Percentiles rank a stretch among this genome's conserved stretches.
Evolutionary conservation across 2,329 filamentous ascomycete genomes (phyloP).

Genomic region (Fusarium tuaranense): DNA sequence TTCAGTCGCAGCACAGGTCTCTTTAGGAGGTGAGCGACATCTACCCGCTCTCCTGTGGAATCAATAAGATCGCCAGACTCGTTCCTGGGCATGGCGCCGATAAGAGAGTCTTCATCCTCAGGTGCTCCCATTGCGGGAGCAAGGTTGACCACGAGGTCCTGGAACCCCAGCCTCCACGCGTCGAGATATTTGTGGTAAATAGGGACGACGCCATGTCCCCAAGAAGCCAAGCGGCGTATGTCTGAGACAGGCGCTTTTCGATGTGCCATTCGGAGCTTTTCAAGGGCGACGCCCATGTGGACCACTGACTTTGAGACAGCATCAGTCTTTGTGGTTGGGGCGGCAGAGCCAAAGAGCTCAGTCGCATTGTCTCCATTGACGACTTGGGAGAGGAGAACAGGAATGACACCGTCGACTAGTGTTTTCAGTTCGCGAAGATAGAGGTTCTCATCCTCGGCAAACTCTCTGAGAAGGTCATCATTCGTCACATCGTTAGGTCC

Average conservation of each 20-base stretch:
- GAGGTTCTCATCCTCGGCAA: conserved; percentile 84
- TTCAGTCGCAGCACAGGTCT: conserved; percentile 89
- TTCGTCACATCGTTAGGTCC: conserved; percentile 76
- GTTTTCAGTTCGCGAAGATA: conserved; percentile 94
- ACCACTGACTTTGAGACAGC: conserved; percentile 87
- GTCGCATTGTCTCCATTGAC: conserved; percentile 76
- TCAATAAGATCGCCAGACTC: conserved; percentile 76
- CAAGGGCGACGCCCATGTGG: conserved; percentile 91
- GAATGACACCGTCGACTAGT: conserved; percentile 93
- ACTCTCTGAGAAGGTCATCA: conserved; percentile 81
- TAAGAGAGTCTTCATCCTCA: conserved; percentile 71
- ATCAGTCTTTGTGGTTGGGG: conserved; percentile 64
- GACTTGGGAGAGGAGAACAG: conserved; percentile 88
- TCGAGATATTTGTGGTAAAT: conserved; percentile 88
- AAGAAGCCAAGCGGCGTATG: conserved; percentile 77
- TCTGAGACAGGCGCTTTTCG: conserved; percentile 82
- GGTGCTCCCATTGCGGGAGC: conserved; percentile 70
- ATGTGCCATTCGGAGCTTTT: conserved; percentile 85
- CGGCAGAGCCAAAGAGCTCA: conserved; percentile 73
- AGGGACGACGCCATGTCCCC: conserved; percentile 82
- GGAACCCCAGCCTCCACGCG: conserved; percentile 92
- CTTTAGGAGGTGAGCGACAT: conserved; percentile 93
- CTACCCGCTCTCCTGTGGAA: conserved; percentile 86
- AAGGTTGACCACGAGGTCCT: conserved; percentile 93
- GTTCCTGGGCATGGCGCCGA: conserved; percentile 70